Evolutionary conservation across 2,329 filamentous ascomycete species (phyloP).

Genomic region (Chalara sp.): DNA sequence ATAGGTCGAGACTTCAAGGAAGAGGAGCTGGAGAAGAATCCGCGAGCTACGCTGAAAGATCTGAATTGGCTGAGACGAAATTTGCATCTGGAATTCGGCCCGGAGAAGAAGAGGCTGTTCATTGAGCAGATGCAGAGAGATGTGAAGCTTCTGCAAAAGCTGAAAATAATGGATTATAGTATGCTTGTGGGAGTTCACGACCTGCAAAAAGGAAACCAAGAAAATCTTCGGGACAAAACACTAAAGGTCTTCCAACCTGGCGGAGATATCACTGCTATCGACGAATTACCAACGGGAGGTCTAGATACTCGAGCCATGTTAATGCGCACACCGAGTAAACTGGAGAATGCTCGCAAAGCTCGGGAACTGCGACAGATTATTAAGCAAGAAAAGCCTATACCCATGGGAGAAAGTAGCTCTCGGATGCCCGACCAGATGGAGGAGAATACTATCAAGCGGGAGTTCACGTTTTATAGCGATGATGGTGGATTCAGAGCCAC

Average conservation of each 20-base stretch:
- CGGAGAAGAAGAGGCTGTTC: slow-evolving; percentile 82
- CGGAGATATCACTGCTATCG: slow-evolving; percentile 55
- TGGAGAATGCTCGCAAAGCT: slow-evolving; percentile 87
- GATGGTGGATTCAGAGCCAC: slow-evolving; percentile 92
- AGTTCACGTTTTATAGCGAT: slow-evolving; percentile 84
- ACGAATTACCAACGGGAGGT: slow-evolving; percentile 25
- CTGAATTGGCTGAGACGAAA: slow-evolving; percentile 90
- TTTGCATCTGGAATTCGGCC: slow-evolving; percentile 79
- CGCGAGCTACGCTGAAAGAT: slow-evolving; percentile 89
- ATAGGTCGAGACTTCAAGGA: slow-evolving; percentile 88
- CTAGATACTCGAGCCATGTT: slow-evolving; percentile 46
- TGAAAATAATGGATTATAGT: slow-evolving; percentile 99
- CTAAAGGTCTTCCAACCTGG: slow-evolving; percentile 91
- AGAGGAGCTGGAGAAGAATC: slow-evolving; percentile 80
- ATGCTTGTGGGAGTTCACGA: slow-evolving; percentile 93
- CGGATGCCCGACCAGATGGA: slow-evolving; percentile 89
- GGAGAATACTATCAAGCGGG: slow-evolving; percentile 61
- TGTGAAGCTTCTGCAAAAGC: slow-evolving; percentile 74
- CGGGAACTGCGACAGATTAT: slow-evolving; percentile 88
- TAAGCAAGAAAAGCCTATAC: slow-evolving; percentile 87
- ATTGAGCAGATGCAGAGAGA: slow-evolving; percentile 83
- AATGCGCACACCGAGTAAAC: slow-evolving; percentile 83
- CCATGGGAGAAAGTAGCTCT: slow-evolving; percentile 74
- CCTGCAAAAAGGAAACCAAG: slow-evolving; percentile 81
- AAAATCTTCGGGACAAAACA: slow-evolving; percentile 85